These are phyloP conservation scores for Amoeboaphelidium protococcarum DNA, from an alignment of 371 early-diverging fungal genomes.

Conservation along the genomic window DNA sequence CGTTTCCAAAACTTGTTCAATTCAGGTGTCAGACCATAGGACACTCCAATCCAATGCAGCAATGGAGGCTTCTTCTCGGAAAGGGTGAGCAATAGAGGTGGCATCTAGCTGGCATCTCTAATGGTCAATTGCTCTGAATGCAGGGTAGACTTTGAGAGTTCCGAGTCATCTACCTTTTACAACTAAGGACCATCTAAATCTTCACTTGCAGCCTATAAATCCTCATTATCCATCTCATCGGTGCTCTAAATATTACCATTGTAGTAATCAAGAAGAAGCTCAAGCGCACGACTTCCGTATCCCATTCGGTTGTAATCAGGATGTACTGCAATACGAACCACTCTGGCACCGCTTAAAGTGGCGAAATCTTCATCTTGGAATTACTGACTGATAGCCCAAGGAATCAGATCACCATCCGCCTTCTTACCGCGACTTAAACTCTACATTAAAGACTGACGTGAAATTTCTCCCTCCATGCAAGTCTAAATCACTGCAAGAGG, in stretches of 20 bases:
- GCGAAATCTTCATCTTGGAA: constrained; percentile 94
- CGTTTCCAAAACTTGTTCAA: constrained; percentile 95
- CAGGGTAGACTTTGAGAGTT: constrained; percentile 9
- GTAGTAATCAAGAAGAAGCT: constrained; percentile 51
- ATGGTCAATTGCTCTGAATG: constrained; percentile 46
- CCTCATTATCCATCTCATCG: constrained; percentile 17
- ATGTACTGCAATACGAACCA: constrained; percentile 99
- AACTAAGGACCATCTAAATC: constrained; percentile 30
- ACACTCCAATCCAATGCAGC: constrained; percentile 89
- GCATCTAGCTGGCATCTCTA: constrained; percentile 64
- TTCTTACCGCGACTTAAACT: constrained; percentile 59
- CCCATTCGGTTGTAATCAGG: constrained; percentile 95
- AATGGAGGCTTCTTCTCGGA: constrained; percentile 40
- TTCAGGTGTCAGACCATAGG: constrained; percentile 68
- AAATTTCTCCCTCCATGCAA: constrained; percentile 83
- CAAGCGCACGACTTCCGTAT: constrained; percentile 72
- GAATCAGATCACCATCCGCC: constrained; percentile 89
- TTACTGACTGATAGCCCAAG: constrained; percentile 81
- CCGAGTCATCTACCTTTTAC: no score
- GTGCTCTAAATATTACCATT: constrained; percentile 43
- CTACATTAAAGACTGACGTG: constrained; percentile 50
- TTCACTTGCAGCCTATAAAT: neutral
- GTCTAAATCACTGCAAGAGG: constrained; percentile 69
- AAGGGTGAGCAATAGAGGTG: constrained; percentile 54
- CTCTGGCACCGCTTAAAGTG: constrained; percentile 69